Percentiles rank a stretch among this genome's conserved stretches.
Evolutionary conservation across 139 green algal species (phyloP).

Genomic region (Microglena sp.): DNA sequence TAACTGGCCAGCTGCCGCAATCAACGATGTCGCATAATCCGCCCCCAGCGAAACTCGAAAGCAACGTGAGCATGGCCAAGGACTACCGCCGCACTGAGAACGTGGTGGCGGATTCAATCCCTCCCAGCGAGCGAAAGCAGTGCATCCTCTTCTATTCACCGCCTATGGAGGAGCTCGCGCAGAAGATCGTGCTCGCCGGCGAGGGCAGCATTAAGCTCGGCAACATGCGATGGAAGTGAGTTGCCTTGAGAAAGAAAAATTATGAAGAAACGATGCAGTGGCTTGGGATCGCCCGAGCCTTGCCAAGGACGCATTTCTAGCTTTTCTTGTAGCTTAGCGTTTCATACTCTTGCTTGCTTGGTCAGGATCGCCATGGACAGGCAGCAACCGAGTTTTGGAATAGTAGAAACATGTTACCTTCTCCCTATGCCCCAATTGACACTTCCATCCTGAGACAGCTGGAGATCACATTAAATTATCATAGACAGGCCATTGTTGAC

Average conservation of each 20-base stretch:
- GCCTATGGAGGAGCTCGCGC: slow-evolving; percentile 67
- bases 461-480: not conserved
- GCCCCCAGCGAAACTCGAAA: too few relatives aligned
- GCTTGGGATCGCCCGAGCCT: too few relatives aligned
- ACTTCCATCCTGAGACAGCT: not conserved
- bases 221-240: slow-evolving; percentile 76
- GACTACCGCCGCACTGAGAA: not conserved
- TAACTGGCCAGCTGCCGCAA: too few relatives aligned
- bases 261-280: too few relatives aligned
- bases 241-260: too few relatives aligned
- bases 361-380: not conserved
- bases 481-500: too few relatives aligned
- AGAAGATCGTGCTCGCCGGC: slow-evolving; percentile 52
- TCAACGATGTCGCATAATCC: too few relatives aligned
- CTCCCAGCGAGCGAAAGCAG: not conserved
- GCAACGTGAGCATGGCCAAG: too few relatives aligned
- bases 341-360: not conserved
- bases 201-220: slow-evolving; percentile 27
- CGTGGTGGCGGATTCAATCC: not conserved
- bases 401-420: too few relatives aligned
- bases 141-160: not conserved
- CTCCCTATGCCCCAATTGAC: not conserved
- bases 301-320: too few relatives aligned
- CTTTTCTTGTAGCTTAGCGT: not conserved
- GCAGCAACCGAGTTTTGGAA: too few relatives aligned